Evolutionary conservation across 768 basidiomycete genomes (phyloP).

Genomic region (Boletus insuetus): DNA sequence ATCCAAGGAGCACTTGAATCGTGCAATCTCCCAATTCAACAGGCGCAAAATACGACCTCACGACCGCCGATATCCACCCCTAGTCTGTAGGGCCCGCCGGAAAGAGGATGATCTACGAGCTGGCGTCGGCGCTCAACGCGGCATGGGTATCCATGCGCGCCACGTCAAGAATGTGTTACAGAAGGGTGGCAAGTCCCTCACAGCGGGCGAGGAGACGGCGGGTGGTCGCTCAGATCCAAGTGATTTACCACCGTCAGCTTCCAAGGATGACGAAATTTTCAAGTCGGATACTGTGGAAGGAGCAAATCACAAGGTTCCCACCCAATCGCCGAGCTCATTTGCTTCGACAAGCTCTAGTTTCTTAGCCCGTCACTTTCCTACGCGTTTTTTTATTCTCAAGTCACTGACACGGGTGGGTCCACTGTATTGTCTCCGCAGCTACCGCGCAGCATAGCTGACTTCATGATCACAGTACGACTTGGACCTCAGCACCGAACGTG

Average conservation of each 20-base stretch:
- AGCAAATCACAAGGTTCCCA: conserved; percentile 4
- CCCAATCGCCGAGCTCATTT: conserved; percentile 59
- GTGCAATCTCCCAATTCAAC: conserved; percentile 72
- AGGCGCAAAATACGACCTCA: conserved; percentile 64
- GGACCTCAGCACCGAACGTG: conserved; percentile 73
- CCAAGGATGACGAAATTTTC: conserved; percentile 39
- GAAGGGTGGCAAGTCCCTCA: conserved; percentile 27
- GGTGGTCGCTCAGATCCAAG: not conserved
- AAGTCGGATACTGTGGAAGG: not conserved
- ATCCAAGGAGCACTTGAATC: conserved; percentile 54
- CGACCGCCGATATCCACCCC: conserved; percentile 69
- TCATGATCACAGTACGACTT: conserved; percentile 58
- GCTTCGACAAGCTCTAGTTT: conserved; percentile 85
- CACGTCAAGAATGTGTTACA: conserved; percentile 69
- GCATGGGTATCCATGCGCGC: conserved; percentile 76
- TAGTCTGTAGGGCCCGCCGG: conserved; percentile 81
- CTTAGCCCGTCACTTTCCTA: conserved; percentile 72
- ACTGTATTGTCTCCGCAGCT: not conserved
- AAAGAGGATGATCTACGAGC: conserved; percentile 84
- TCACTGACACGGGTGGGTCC: conserved; percentile 70
- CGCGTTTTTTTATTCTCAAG: conserved; percentile 91
- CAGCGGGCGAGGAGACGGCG: not conserved
- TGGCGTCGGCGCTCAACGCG: conserved; percentile 90
- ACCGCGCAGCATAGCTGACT: not conserved
- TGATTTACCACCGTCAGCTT: conserved; percentile 27